Percentiles rank a stretch among this genome's conserved stretches.
Conservation (phyloP, 768 basidiomycete genomes). For the Naganishia vishniacii region DNA sequence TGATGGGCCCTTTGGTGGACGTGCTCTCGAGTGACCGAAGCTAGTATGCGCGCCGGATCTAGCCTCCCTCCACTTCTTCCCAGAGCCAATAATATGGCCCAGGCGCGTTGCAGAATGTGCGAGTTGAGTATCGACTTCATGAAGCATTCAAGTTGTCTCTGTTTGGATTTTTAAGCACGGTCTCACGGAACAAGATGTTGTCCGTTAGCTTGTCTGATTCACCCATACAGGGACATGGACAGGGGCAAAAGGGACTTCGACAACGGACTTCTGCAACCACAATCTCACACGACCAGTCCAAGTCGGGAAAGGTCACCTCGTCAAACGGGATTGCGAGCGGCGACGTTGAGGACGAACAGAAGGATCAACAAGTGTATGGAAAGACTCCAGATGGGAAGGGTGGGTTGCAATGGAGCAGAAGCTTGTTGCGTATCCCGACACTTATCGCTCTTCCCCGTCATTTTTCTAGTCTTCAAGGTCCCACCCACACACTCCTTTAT, state of each 20-base stretch:
- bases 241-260: neutral
- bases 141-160: neutral
- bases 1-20: no score
- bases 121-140: neutral
- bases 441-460: neutral
- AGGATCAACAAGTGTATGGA: slow-evolving; percentile 14
- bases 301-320: neutral
- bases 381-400: slow-evolving; percentile 78
- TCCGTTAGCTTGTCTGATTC: neutral
- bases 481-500: slow-evolving; percentile 40
- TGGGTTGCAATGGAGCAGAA: slow-evolving; percentile 44
- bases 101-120: no score
- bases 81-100: slow-evolving; percentile 1
- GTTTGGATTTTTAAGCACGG: no score
- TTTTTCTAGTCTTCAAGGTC: slow-evolving; percentile 71
- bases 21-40: no score
- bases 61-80: slow-evolving; percentile 1
- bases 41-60: no score
- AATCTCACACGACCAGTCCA: slow-evolving; percentile 1
- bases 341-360: neutral
- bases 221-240: neutral
- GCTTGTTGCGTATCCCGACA: slow-evolving; percentile 11
- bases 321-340: neutral
- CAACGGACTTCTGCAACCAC: neutral
- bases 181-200: neutral